Percentiles rank a stretch among this genome's conserved stretches.
phyloP scores from a whole-genome alignment of 768 basidiomycete genomes.

The Russula vinacea region DNA sequence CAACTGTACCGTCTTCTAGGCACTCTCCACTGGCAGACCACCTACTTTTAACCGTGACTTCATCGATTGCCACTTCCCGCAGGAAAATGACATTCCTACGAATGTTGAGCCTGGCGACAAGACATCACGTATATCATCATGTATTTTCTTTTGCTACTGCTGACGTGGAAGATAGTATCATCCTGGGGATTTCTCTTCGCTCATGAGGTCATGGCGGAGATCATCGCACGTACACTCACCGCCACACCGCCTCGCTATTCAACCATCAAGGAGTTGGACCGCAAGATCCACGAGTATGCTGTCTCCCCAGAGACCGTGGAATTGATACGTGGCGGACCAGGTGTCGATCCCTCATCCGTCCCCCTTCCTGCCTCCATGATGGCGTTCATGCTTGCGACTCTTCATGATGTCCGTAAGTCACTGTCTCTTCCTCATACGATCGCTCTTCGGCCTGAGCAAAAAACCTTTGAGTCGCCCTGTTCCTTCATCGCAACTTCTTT shows the following conservation, averaged over 20 bases:
- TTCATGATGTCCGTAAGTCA: slow-evolving; percentile 38
- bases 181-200: slow-evolving; percentile 65
- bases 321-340: slow-evolving; percentile 36
- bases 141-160: slow-evolving; percentile 1
- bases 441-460: slow-evolving; percentile 29
- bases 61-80: slow-evolving; percentile 63
- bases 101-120: slow-evolving; percentile 34
- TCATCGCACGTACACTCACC: slow-evolving; percentile 57
- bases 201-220: slow-evolving; percentile 60
- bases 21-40: slow-evolving; percentile 66
- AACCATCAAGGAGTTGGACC: slow-evolving; percentile 48
- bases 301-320: slow-evolving; percentile 47
- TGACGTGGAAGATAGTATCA: slow-evolving; percentile 43
- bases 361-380: slow-evolving; percentile 39
- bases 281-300: slow-evolving; percentile 60
- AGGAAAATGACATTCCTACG: slow-evolving; percentile 35
- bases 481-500: slow-evolving; percentile 56
- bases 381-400: slow-evolving; percentile 40
- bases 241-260: slow-evolving; percentile 61
- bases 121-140: slow-evolving; percentile 28
- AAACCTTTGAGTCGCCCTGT: slow-evolving; percentile 46
- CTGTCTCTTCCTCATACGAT: slow-evolving; percentile 39
- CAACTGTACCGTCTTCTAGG: slow-evolving; percentile 40
- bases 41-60: slow-evolving; percentile 64
- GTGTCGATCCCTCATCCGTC: slow-evolving; percentile 29